phyloP scores from a whole-genome alignment of 106 monocot species.

The Acorus gramineus region DNA sequence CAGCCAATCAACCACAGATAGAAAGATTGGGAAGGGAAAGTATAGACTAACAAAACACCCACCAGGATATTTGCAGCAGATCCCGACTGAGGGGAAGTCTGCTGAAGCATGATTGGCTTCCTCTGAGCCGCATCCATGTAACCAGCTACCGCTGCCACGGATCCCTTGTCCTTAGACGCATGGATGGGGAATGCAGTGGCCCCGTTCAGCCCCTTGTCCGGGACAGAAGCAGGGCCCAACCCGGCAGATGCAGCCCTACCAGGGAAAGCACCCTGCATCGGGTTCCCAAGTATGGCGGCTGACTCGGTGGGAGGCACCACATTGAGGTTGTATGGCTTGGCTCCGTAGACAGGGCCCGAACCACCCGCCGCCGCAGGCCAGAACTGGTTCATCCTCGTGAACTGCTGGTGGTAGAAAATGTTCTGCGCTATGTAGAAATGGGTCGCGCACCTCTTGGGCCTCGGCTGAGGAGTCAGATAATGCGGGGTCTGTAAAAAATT shows the following conservation, averaged over 20 bases:
- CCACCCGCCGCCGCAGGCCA: slow-evolving; percentile 43
- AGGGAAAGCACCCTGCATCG: slow-evolving; percentile 39
- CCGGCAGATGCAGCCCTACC: slow-evolving; percentile 4
- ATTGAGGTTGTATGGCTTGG: slow-evolving; percentile 67
- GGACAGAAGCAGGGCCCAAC: slow-evolving; percentile 12
- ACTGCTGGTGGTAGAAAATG: slow-evolving; percentile 59
- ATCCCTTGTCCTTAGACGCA: slow-evolving; percentile 37
- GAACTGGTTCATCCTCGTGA: slow-evolving; percentile 52
- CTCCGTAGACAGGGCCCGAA: slow-evolving; percentile 27
- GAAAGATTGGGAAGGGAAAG: background rate
- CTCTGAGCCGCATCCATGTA: slow-evolving; percentile 34
- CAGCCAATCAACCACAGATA: background rate
- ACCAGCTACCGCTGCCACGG: slow-evolving; percentile 1
- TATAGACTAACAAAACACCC: slow-evolving; percentile 8
- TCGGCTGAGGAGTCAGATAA: slow-evolving; percentile 23
- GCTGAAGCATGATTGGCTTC: slow-evolving; percentile 44
- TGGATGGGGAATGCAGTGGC: slow-evolving; percentile 3
- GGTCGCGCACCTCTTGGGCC: slow-evolving; percentile 65
- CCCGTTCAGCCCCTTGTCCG: slow-evolving; percentile 14
- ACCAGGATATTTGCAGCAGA: slow-evolving; percentile 55
- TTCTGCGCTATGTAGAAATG: slow-evolving; percentile 83
- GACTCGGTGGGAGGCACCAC: slow-evolving; percentile 43
- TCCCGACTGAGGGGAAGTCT: slow-evolving; percentile 28
- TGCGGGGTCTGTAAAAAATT: slow-evolving; percentile 21
- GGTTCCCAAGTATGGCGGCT: slow-evolving; percentile 18